Evolutionary conservation across 495 filamentous ascomycete species (phyloP).

Genomic region (Thozetella sp.): DNA sequence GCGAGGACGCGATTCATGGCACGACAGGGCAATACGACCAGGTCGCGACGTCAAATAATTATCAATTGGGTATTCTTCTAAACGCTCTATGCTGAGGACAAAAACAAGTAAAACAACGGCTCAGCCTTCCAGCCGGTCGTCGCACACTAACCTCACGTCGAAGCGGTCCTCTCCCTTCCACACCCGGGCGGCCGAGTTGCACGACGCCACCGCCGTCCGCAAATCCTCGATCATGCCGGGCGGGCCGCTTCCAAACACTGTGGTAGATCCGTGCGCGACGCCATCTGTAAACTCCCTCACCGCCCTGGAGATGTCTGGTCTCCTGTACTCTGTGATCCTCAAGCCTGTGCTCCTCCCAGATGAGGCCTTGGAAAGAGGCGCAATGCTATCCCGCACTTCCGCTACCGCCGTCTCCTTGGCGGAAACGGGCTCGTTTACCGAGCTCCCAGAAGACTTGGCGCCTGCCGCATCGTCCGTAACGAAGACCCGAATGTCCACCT

Average conservation of each 20-base stretch:
- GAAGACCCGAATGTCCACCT: constrained; percentile 54
- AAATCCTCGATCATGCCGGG: constrained; percentile 59
- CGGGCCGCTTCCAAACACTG: constrained; percentile 65
- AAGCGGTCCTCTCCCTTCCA: constrained; percentile 56
- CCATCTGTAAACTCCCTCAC: constrained; percentile 35
- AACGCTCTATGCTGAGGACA: background rate
- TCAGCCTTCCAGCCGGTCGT: constrained; percentile 50
- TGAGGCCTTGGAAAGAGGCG: constrained; percentile 9
- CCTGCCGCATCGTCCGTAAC: constrained; percentile 50
- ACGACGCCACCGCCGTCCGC: constrained; percentile 51
- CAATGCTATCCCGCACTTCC: constrained; percentile 14
- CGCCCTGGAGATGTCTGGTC: constrained; percentile 31
- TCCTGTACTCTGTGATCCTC: background rate
- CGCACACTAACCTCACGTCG: constrained; percentile 59
- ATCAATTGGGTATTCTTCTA: background rate
- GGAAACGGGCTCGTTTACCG: constrained; percentile 10
- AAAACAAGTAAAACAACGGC: background rate
- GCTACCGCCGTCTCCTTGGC: constrained; percentile 22
- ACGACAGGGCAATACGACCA: background rate
- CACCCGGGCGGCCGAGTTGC: constrained; percentile 49
- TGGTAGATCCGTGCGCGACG: constrained; percentile 44
- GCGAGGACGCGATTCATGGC: background rate
- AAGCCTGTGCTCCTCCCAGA: constrained; percentile 15
- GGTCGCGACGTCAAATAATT: background rate
- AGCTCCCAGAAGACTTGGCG: background rate